Base-by-base conservation (phyloP, 441 rosid species). In the Erodium texanum region DNA sequence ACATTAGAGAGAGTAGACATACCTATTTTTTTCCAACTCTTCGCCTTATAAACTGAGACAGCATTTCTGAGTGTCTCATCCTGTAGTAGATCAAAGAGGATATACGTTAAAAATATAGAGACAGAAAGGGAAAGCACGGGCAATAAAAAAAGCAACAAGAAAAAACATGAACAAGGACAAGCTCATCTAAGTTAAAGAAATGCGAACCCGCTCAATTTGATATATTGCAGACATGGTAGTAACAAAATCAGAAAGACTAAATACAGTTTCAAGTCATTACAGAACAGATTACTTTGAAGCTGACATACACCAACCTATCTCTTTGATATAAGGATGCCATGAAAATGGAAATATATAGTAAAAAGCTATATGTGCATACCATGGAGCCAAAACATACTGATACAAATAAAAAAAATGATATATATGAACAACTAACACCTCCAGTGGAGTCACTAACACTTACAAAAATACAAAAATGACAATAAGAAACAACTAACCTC, bases 21-120 rank as follows among this genome's bases (percentile, higher is more conserved):
- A 89, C 99, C 99, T 70, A 92, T 90, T 82, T 84, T 92, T 82
- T 90, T 95, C 98, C 99, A 95, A 80, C 85, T 86, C 80, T 92
- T 95, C 74, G 94, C 99, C 66, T 86, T 90, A 69, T 65, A 86
- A 48, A 73, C 78, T 62, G 84, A 80, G 72, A 92, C 98, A 34
- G 99, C 99, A 71, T 59, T 84, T 78, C 90, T 82, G 79, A 95
- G 77, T 41, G 89, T 92, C 80, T 92, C 98, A 75, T 95, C 99
- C 99, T 95, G 87, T 52, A 83, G 43, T 56, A 68, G 7, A 67
- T 6, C 67, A 29, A 54, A 50, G 77, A 14, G 29, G 50, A 58
- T 4, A 66, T 7, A 64, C 19, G 64, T 14, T 24, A 58, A 24
- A 15, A 3, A 45, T 19, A 7, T 7, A 65, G 69, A 19, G 11